A percentile compares a stretch with the other conserved stretches of the same genome.
Conservation (phyloP, 2,329 filamentous ascomycete genomes). For the Daldinia sp. region DNA sequence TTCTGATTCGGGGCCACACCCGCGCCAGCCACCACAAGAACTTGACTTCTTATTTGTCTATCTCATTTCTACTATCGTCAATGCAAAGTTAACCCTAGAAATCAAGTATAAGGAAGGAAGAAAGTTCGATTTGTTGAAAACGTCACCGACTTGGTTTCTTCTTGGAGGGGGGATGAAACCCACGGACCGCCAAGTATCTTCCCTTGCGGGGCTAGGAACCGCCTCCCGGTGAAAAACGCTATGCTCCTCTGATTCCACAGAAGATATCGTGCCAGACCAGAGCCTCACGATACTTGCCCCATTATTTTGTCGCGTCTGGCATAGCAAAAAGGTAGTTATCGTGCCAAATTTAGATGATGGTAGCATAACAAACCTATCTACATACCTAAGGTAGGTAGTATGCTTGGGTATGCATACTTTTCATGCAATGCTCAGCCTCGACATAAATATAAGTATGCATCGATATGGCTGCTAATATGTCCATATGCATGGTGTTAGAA, state of each 20-base stretch:
- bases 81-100: constrained; percentile 23
- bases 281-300: constrained; percentile 24
- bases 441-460: constrained; percentile 1
- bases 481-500: background rate
- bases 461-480: background rate
- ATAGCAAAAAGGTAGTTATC: background rate
- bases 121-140: constrained; percentile 15
- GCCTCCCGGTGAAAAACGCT: constrained; percentile 9
- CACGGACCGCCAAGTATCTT: constrained; percentile 27
- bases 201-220: constrained; percentile 20
- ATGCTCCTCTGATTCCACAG: constrained; percentile 5
- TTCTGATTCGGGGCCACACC: constrained; percentile 24
- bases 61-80: constrained; percentile 22
- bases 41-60: constrained; percentile 28
- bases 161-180: constrained; percentile 6
- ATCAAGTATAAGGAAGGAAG: constrained; percentile 11
- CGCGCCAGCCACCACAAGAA: constrained; percentile 20
- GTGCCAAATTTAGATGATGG: background rate
- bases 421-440: constrained; percentile 23
- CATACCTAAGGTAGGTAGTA: no score
- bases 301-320: constrained; percentile 9
- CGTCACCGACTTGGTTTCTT: constrained; percentile 19
- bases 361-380: constrained; percentile 10
- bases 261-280: constrained; percentile 7
- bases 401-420: constrained; percentile 14